Percentiles rank a stretch among this genome's conserved stretches.
phyloP scores from a whole-genome alignment of 208 protist genomes.

The Leishmania martiniquensis region DNA sequence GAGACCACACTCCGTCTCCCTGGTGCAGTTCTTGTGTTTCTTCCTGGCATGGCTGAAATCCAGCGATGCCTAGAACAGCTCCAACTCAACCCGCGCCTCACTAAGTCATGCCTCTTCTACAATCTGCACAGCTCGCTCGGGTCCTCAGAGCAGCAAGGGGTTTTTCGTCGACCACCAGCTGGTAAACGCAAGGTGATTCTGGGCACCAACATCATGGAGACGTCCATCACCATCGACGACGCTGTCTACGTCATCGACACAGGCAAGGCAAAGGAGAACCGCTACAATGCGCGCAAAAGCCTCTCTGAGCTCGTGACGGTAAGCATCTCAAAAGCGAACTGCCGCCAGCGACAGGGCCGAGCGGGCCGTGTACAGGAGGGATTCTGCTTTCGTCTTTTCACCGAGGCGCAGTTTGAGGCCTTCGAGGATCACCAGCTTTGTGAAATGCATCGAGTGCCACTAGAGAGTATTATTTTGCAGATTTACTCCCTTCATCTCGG shows the following conservation, averaged over 20 bases:
- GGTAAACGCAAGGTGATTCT: constrained; percentile 96
- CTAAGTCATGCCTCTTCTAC: constrained; percentile 69
- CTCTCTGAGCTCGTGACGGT: constrained; percentile 86
- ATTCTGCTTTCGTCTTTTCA: constrained; percentile 96
- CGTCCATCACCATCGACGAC: constrained; percentile 98
- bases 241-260: constrained; percentile 97
- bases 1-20: constrained; percentile 47
- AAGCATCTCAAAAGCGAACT: constrained; percentile 95
- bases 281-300: constrained; percentile 86
- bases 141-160: constrained; percentile 91
- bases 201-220: constrained; percentile 98
- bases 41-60: constrained; percentile 97
- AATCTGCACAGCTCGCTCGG: constrained; percentile 95
- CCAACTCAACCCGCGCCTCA: constrained; percentile 55
- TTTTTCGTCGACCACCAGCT: constrained; percentile 89
- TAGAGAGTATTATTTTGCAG: constrained; percentile 96
- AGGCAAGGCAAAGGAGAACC: constrained; percentile 96
- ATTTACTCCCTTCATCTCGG: constrained; percentile 91
- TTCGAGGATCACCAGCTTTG: constrained; percentile 93
- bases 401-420: constrained; percentile 74
- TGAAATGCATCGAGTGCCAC: constrained; percentile 96
- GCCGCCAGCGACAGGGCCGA: constrained; percentile 95
- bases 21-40: constrained; percentile 96
- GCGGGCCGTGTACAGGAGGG: constrained; percentile 97
- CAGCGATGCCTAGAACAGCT: constrained; percentile 87